Conservation (phyloP, 2,329 filamentous ascomycete species). For the Ophiostoma tasmaniense region DNA sequence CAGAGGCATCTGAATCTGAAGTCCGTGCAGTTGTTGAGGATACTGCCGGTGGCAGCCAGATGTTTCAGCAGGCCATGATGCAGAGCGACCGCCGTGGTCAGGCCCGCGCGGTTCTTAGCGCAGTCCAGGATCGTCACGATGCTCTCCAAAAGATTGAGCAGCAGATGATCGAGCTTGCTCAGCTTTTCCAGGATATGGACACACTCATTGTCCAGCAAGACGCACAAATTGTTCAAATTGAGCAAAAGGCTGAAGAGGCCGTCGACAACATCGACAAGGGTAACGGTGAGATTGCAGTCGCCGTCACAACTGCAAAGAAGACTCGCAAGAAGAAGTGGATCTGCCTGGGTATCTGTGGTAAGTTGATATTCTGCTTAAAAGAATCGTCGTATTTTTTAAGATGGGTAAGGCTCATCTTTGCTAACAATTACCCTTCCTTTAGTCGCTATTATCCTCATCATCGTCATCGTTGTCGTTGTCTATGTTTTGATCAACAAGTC, state of each 20-base stretch:
- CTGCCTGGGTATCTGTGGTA: slow-evolving; percentile 68
- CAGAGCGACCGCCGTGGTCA: slow-evolving; percentile 73
- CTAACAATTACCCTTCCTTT: not conserved
- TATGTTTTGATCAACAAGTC: slow-evolving; percentile 38
- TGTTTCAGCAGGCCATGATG: slow-evolving; percentile 83
- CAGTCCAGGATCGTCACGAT: slow-evolving; percentile 73
- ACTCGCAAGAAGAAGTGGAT: slow-evolving; percentile 95
- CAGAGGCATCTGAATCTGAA: slow-evolving; percentile 70
- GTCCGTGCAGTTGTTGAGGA: slow-evolving; percentile 70
- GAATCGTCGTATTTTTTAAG: not conserved
- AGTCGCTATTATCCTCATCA: slow-evolving; percentile 46
- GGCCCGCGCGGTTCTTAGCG: slow-evolving; percentile 67
- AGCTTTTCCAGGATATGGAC: slow-evolving; percentile 86
- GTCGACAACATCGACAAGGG: slow-evolving; percentile 76
- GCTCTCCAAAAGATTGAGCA: slow-evolving; percentile 88
- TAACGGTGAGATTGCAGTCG: slow-evolving; percentile 73
- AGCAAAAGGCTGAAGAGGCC: slow-evolving; percentile 79
- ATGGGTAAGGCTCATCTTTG: not conserved
- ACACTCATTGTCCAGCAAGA: slow-evolving; percentile 81
- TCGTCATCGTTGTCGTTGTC: slow-evolving; percentile 43
- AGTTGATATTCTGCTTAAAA: slow-evolving; percentile 24
- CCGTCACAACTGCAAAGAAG: slow-evolving; percentile 70
- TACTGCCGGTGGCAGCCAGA: slow-evolving; percentile 59
- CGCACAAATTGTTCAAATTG: slow-evolving; percentile 67
- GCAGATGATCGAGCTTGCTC: slow-evolving; percentile 77